These are phyloP conservation scores for Elaphomyces granulatus DNA, from an alignment of 495 filamentous ascomycete species.

Conservation along the genomic window DNA sequence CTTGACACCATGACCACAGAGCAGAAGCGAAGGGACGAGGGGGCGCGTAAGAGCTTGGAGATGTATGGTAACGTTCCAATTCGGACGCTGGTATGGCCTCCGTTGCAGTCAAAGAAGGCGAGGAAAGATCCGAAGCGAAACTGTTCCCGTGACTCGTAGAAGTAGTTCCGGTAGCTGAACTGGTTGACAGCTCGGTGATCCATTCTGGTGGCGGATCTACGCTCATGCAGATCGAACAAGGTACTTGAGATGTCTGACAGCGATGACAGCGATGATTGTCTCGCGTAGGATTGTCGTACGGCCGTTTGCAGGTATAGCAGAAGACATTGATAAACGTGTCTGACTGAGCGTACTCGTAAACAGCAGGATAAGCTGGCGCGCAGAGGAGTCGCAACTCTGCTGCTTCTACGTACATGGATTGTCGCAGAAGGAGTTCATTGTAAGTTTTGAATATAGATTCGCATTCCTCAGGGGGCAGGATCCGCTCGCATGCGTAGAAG, in stretches of 20 bases:
- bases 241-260: conserved; percentile 28
- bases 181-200: conserved; percentile 19
- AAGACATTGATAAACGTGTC: conserved; percentile 33
- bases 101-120: conserved; percentile 19
- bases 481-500: conserved; percentile 26
- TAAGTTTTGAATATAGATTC: conserved; percentile 46
- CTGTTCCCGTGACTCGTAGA: conserved; percentile 6
- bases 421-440: conserved; percentile 46
- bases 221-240: conserved; percentile 34
- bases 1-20: conserved; percentile 57
- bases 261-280: conserved; percentile 32
- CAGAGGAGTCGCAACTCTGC: conserved; percentile 54
- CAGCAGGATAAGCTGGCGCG: conserved; percentile 41
- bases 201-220: conserved; percentile 36
- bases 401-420: conserved; percentile 53
- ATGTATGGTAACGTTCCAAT: conserved; percentile 7
- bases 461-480: conserved; percentile 29
- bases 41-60: conserved; percentile 8
- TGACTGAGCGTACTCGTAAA: conserved; percentile 44
- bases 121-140: conserved; percentile 13
- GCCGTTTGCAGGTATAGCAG: conserved; percentile 32
- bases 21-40: conserved; percentile 20
- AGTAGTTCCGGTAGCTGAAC: conserved; percentile 25
- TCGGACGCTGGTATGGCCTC: conserved; percentile 19
- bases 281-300: conserved; percentile 29